Conservation (phyloP, 371 early-diverging fungal species). For the Syncephalastrum contaminatum region DNA sequence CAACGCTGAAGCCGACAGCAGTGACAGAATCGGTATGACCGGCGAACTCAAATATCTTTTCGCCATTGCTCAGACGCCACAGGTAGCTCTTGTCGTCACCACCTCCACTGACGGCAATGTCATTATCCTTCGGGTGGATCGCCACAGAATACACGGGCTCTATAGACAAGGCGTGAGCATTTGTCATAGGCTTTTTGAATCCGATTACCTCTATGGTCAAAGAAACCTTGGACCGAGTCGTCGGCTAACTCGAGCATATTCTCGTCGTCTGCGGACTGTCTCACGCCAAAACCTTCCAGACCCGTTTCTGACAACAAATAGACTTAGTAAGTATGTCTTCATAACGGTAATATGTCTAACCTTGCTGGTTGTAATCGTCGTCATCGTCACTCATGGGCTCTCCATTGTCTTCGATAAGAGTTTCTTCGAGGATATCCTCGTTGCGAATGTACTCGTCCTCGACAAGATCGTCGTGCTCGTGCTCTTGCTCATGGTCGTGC, state of each 20-base stretch:
- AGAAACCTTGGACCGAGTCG: constrained; percentile 93
- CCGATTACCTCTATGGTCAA: constrained; percentile 74
- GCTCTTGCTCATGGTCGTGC: constrained; percentile 2
- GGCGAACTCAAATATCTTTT: constrained; percentile 59
- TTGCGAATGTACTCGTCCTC: constrained; percentile 25
- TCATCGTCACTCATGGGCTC: constrained; percentile 25
- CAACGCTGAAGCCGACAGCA: constrained; percentile 78
- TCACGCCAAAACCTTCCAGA: constrained; percentile 32
- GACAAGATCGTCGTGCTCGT: constrained; percentile 12
- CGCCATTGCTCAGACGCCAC: constrained; percentile 88
- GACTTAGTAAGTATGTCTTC: no score
- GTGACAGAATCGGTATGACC: constrained; percentile 90
- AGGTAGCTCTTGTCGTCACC: constrained; percentile 92
- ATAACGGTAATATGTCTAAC: no score
- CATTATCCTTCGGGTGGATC: constrained; percentile 74
- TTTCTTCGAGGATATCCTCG: constrained; percentile 22
- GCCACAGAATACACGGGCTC: constrained; percentile 89
- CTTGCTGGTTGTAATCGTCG: constrained; percentile 9
- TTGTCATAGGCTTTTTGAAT: not conserved
- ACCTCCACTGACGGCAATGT: constrained; percentile 80
- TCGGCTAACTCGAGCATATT: constrained; percentile 72
- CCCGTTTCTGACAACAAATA: no score
- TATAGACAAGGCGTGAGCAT: constrained; percentile 15
- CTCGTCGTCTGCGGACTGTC: constrained; percentile 52
- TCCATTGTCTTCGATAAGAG: constrained; percentile 10